Base-by-base conservation (phyloP, 1,284 basidiomycete species). In the Grifola frondosa region DNA sequence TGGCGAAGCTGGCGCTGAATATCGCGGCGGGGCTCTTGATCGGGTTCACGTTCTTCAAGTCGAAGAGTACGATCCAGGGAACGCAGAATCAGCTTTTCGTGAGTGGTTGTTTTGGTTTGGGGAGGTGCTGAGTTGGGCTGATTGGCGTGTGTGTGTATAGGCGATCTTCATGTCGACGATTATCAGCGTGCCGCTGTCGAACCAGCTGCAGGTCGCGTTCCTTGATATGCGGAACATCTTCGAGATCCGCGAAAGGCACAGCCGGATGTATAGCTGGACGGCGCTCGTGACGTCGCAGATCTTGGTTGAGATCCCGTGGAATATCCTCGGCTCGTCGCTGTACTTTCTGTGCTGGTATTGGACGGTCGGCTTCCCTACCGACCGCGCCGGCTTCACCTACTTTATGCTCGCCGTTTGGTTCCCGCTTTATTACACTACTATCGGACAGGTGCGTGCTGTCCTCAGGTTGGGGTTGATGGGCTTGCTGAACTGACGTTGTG, bases 81-180 rank as follows among this genome's bases (percentile, higher is more conserved):
- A 81, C 84, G 0, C 89, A 92, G 63, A 88, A 90, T 65, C 88
- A 91, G 64, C 76, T 93, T 30, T 93, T 93, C 59, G 77, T 70
- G 40, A 40, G 64, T 59, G 3, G 7, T 25, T 4, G 5, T 21
- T 12, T 32, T 11, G 24, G 6, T 4, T 15, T 41, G 26, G n/a
- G 34, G 17, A 17, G 3, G 12, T 25, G 30, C 32, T 48, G 4
- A 42, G n/a, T 3, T 20, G 21, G 15, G 11, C 20, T 11, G 21
- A 10, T 13, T 19, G 9, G 26, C 30, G 37, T 23, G 20, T 16
- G n/a, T 21, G 17, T 20, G 3, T 41, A 20, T 33, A 63, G 59
- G 52, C 63, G 5, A 57, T 65, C 41, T 80, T 78, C 60, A 76
- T 78, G 73, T 67, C 63, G 4, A 68, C 68, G 3, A 68, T 79